Base-by-base conservation (phyloP, 805 yeast genomes). In the Candida yuanshanica region DNA sequence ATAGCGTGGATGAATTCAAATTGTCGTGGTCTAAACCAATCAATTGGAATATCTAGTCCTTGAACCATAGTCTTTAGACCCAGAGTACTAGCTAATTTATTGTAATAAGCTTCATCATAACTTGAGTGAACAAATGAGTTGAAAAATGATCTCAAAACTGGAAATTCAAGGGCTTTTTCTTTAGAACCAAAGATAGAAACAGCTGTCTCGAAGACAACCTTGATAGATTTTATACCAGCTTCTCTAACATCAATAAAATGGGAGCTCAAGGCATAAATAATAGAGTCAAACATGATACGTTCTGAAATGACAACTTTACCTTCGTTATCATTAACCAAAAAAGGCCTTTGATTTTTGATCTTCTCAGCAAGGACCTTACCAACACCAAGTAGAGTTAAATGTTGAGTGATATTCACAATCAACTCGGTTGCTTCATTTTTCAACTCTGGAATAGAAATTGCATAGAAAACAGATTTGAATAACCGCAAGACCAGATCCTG, bases 51-150 rank as follows among this genome's bases (percentile, higher is more conserved):
- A 1, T 65, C 72, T 25, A 83, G 63, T 35, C 83, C 93, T 34
- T 75, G 73, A 29, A 88, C 70, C 68, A 91, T 69, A 2, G 88
- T 77, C 49, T 77, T 72, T 36, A 93, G 68, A 18, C 99, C 98
- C 21, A 85, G 56, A 29, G 91, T 81, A 31, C 98, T 97, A 7
- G 97, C 97, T 8, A 86, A 70, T 51, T 93, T 93, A 25, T 81
- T 74, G 58, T 84, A 86, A 63, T 85, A 91, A 26, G 79, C 82
- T 60, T 87, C 96, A 47, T 86, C 95, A 58, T 85, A 93, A 63
- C 98, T 90, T 35, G 87, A 76, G 56, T 95, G 99, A 34, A 93
- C 80, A 53, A 95, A 83, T 39, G 81, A 82, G 38, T 87, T 81
- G 50, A 86, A 80, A 68, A 91, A 68, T 7, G 82, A 72, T 44